phyloP scores from a whole-genome alignment of 345 rosid genomes.

The Hypericum androsaemum region DNA sequence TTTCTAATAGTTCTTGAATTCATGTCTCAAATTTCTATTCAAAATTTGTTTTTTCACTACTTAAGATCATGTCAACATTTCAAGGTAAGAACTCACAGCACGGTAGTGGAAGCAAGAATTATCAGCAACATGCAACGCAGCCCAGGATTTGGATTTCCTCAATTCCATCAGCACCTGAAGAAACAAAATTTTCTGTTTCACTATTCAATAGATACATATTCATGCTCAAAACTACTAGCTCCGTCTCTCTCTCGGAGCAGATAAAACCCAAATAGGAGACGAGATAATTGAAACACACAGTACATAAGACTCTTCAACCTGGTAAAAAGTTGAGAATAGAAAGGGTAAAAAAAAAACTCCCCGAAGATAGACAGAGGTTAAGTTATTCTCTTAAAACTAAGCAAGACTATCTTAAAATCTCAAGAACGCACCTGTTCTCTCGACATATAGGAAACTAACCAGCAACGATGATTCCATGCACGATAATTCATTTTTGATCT shows the following conservation, averaged over 20 bases:
- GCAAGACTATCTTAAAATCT: neutral
- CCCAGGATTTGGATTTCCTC: slow-evolving; percentile 64
- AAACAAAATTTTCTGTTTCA: slow-evolving; percentile 8
- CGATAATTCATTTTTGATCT: slow-evolving; percentile 93
- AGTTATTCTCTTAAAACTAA: too few relatives aligned
- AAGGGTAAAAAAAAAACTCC: too few relatives aligned
- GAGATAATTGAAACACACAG: too few relatives aligned
- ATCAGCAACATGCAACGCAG: slow-evolving; percentile 72
- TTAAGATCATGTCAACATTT: neutral
- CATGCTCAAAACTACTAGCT: neutral
- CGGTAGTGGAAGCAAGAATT: slow-evolving; percentile 88
- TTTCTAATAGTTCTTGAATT: too few relatives aligned
- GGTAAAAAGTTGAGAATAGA: too few relatives aligned
- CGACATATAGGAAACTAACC: slow-evolving; percentile 78
- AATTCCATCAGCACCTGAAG: slow-evolving; percentile 62
- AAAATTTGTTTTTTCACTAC: too few relatives aligned
- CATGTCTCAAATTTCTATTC: too few relatives aligned
- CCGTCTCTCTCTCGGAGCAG: too few relatives aligned
- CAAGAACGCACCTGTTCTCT: slow-evolving; percentile 47
- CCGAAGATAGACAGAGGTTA: too few relatives aligned
- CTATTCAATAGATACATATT: neutral
- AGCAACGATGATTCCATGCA: slow-evolving; percentile 99
- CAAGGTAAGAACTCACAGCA: slow-evolving; percentile 40
- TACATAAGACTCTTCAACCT: too few relatives aligned
- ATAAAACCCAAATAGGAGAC: too few relatives aligned